phyloP scores from a whole-genome alignment of 2,329 filamentous ascomycete genomes.

The Curvularia eragrostidis region DNA sequence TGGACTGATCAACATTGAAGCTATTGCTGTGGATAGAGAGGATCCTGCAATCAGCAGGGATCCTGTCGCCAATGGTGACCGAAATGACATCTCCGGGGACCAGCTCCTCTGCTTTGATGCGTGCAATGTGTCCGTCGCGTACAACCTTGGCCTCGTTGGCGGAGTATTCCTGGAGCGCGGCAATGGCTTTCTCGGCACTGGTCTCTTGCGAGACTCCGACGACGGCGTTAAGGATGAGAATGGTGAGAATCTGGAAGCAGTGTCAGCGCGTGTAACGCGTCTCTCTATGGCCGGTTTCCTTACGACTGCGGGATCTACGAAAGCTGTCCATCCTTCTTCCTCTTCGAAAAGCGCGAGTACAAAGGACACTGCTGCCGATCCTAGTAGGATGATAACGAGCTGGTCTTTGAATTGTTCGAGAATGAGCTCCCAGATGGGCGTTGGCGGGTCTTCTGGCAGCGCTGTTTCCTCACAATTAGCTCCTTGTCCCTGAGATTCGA shows the following conservation, averaged over 20 bases:
- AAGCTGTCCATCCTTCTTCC: slow-evolving; percentile 92
- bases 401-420: slow-evolving; percentile 99
- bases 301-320: slow-evolving; percentile 95
- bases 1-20: slow-evolving; percentile 95
- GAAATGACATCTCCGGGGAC: slow-evolving; percentile 93
- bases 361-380: slow-evolving; percentile 91
- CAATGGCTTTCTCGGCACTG: slow-evolving; percentile 97
- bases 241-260: slow-evolving; percentile 82
- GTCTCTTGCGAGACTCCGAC: slow-evolving; percentile 98
- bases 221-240: slow-evolving; percentile 93
- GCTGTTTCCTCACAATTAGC: slow-evolving; percentile 54
- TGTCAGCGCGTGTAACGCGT: slow-evolving; percentile 21
- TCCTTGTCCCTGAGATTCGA: background rate
- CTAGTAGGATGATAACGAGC: slow-evolving; percentile 92
- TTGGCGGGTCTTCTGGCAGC: slow-evolving; percentile 88
- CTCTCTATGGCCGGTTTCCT: slow-evolving; percentile 50
- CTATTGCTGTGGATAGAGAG: slow-evolving; percentile 94
- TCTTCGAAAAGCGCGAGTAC: slow-evolving; percentile 91
- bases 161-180: slow-evolving; percentile 97
- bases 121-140: slow-evolving; percentile 79
- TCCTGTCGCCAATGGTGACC: slow-evolving; percentile 86
- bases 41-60: slow-evolving; percentile 92
- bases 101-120: slow-evolving; percentile 93
- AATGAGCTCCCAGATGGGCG: slow-evolving; percentile 93
- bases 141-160: slow-evolving; percentile 96